Evolutionary conservation across 225 moss, liverwort and hornwort species (phyloP), one percentile per base, ranked within the genome.

Genomic region (Rhytidiadelphus loreus): DNA sequence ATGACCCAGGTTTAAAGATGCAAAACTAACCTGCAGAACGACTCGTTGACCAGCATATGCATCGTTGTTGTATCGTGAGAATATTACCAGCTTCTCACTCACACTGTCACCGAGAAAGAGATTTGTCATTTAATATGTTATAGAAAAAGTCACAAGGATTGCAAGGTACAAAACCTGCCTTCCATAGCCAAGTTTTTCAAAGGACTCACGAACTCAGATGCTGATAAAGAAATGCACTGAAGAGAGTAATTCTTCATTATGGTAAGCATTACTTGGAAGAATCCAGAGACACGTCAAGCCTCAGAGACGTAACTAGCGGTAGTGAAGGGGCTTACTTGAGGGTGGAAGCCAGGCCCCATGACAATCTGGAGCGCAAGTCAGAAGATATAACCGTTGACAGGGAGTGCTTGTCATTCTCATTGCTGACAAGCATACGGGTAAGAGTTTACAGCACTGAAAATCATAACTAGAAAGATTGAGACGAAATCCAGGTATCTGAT

Each of bases 341-440:
- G 73, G 91, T 76, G 80, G 93, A 93, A 52, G 92, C 88, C 33
- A 95, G 75, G 59, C 95, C 95, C 94, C 94, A 95, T n/a, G 95
- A 93, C 81, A 94, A 84, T 86, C 90, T 86, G 71, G 95, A 92
- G 48, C 83, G 80, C 85, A 92, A 90, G 81, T 95, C 93, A 50
- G 95, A 95, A 69, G 95, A 93, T 14, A 95, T 19, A 69, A 92
- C 92, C 76, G 92, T 80, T 63, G 95, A 94, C 52, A 94, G n/a
- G 8, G 89, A 93, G 77, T 91, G 91, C 91, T 94, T 94, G 88
- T 90, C 92, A 79, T 85, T 78, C 88, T 91, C 94, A 70, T 60
- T 80, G 87, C 94, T 95, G 90, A 85, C 81, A 58, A 85, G 37
- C 85, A 82, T 12, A 77, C 50, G 69, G 22, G 65, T 53, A 72